Base-by-base conservation (phyloP, 805 yeast genomes). In the Metschnikowia lochheadii region DNA sequence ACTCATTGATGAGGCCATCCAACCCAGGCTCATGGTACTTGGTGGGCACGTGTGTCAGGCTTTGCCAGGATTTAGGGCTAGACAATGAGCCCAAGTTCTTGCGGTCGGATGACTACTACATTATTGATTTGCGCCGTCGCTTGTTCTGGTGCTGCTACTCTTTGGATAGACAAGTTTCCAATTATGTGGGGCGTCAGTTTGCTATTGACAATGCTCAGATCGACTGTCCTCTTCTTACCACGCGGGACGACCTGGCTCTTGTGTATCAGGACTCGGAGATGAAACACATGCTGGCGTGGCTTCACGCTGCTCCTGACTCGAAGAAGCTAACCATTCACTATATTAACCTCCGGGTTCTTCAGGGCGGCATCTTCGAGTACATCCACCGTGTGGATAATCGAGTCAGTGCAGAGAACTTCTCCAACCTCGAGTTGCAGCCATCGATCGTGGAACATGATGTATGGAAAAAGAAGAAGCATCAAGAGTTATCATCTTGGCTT, bases 21-120 rank as follows among this genome's bases (percentile, higher is more conserved):
- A 43, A 53, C n/a, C 61, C 59, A 3, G 59, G 61, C 10, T 57
- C 59, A 7, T 57, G 61, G 62, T 58, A 57, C 44, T 33, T 53
- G 18, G 46, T 57, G 20, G 62, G 61, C 3, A 57, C 56, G 3
- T 44, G 56, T 38, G 48, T 50, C 10, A 33, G 59, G 17, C 40
- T 58, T 13, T 57, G 60, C 34, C 50, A 50, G 20, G 61, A 58
- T 39, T 52, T 57, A 49, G 59, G 58, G 14, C 42, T 57, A 5
- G 53, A 56, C 46, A 39, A 50, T 23, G 55, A 48, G 36, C 31
- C 54, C 17, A 29, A 34, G 34, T 46, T 36, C 23, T 37, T 40
- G 26, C 48, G 36, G 13, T 40, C 41, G 13, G 40, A 39, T 5
- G 44, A 46, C 23, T 21, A 18, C 26, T 52, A 39, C 45, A 44